Percentiles rank a stretch among this genome's conserved stretches.
Evolutionary conservation across 371 early-diverging fungal genomes (phyloP).

Genomic region (Synchytrium microbalum): DNA sequence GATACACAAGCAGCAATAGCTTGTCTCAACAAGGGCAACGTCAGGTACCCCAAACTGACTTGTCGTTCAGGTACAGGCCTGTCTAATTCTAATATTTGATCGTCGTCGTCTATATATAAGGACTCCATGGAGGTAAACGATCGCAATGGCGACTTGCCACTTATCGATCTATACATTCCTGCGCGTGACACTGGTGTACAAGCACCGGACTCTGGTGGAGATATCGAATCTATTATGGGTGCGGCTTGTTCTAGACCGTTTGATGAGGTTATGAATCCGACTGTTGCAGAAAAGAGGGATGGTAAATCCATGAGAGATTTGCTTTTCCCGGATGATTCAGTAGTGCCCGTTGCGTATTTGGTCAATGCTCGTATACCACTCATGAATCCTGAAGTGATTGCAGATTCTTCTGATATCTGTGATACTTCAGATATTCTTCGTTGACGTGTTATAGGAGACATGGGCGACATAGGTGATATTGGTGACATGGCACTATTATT

Average conservation of each 20-base stretch:
- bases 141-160: not conserved
- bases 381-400: not conserved
- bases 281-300: not conserved
- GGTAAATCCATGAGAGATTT: not conserved
- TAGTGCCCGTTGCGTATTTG: not conserved
- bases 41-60: slow-evolving; percentile 14
- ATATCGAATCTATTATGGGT: not conserved
- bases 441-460: not conserved
- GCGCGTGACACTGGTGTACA: too few species aligned
- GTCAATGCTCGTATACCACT: not conserved
- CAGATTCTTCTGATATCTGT: not conserved
- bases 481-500: too few species aligned
- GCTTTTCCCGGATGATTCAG: not conserved
- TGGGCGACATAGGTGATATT: too few species aligned
- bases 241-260: not conserved
- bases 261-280: not conserved
- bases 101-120: slow-evolving; percentile 3
- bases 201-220: too few species aligned
- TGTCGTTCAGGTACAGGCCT: slow-evolving; percentile 12
- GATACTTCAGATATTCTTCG: not conserved
- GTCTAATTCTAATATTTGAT: not conserved
- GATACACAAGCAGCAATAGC: slow-evolving; percentile 8
- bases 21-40: slow-evolving; percentile 7
- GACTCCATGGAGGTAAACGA: not conserved
- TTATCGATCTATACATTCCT: too few species aligned